A percentile compares a stretch with the other conserved stretches of the same genome.
These are phyloP conservation scores for Extremus antarcticus DNA, from an alignment of 495 filamentous ascomycete species.

Conservation along the genomic window DNA sequence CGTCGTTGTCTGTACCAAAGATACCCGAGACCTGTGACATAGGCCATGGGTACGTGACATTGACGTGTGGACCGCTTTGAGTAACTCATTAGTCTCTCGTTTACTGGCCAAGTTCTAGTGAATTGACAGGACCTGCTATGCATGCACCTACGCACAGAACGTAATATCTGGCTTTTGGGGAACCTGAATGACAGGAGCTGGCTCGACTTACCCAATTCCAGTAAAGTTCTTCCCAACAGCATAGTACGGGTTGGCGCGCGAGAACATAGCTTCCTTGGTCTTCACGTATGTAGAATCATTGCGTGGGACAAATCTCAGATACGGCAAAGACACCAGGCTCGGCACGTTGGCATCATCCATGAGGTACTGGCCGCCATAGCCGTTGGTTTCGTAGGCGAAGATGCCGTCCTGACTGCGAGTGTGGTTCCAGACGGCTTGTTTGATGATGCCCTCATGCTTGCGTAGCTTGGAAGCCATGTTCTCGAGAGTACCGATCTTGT, in stretches of 20 bases:
- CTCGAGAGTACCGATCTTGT: no score
- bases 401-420: slow-evolving; percentile 40
- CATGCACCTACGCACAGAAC: no score
- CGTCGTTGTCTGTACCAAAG: no score
- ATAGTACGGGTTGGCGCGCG: slow-evolving; percentile 45
- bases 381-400: slow-evolving; percentile 53
- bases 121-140: no score
- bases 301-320: slow-evolving; percentile 38
- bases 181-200: slow-evolving; percentile 46
- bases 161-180: slow-evolving; percentile 45
- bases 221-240: slow-evolving; percentile 33
- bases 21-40: no score
- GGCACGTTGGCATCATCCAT: slow-evolving; percentile 59
- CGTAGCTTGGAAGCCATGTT: no score
- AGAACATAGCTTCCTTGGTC: slow-evolving; percentile 40
- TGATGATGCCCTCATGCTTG: no score
- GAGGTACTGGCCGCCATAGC: slow-evolving; percentile 40
- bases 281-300: slow-evolving; percentile 38
- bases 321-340: slow-evolving; percentile 41
- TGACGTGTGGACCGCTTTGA: no score
- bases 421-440: slow-evolving; percentile 36
- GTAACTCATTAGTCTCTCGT: no score
- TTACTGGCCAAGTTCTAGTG: no score
- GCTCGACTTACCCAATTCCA: slow-evolving; percentile 47
- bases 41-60: no score